A percentile compares a stretch with the other conserved stretches of the same genome.
phyloP scores from a whole-genome alignment of 768 basidiomycete genomes.

The Lactifluus pinguis region DNA sequence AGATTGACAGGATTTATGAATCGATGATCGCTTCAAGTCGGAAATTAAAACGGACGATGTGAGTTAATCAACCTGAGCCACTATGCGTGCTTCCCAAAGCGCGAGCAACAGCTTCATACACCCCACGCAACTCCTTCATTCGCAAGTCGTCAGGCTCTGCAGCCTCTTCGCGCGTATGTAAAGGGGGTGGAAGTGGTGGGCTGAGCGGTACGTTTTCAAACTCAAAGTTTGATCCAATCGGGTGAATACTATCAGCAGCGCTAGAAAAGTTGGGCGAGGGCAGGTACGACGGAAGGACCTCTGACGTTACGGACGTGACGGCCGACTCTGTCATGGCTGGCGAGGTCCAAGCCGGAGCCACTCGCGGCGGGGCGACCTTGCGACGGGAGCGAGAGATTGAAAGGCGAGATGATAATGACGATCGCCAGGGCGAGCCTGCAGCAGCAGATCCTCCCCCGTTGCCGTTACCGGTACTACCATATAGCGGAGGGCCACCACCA shows the following conservation, averaged over 20 bases:
- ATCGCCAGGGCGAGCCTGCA: conserved; percentile 3
- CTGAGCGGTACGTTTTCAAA: conserved; percentile 18
- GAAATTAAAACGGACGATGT: background rate
- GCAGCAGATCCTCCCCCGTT: background rate
- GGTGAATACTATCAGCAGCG: background rate
- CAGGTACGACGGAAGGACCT: conserved; percentile 17
- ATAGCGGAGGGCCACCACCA: background rate
- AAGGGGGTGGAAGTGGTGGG: conserved; percentile 6
- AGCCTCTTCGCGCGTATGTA: conserved; percentile 14
- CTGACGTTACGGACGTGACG: conserved; percentile 13
- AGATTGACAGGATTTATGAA: background rate
- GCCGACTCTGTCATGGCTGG: conserved; percentile 10
- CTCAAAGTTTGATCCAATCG: background rate
- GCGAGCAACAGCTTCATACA: conserved; percentile 18
- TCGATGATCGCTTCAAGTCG: background rate
- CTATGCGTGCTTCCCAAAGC: conserved; percentile 5
- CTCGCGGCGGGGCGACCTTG: background rate
- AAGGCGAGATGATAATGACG: background rate
- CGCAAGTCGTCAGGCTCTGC: conserved; percentile 4
- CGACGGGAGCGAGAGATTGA: background rate
- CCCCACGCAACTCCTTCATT: conserved; percentile 6
- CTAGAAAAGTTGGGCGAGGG: conserved; percentile 12
- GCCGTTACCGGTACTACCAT: background rate
- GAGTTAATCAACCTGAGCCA: background rate
- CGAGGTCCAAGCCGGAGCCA: background rate